phyloP scores from a whole-genome alignment of 139 green algal species.

The Zygnema circumcarinatum region DNA sequence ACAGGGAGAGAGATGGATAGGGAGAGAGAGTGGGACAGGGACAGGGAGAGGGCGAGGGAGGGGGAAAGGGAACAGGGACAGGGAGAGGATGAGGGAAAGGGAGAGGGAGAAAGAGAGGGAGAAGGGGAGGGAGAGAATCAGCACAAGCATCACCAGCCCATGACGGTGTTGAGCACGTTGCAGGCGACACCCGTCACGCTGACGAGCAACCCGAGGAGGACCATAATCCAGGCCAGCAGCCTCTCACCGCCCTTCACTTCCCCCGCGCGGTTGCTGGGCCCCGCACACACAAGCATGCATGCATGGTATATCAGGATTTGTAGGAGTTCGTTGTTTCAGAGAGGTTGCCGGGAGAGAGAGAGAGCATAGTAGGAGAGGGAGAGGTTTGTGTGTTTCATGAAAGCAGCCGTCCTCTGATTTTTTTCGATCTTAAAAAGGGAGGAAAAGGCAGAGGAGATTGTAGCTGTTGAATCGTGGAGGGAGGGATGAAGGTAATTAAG shows the following conservation, averaged over 20 bases:
- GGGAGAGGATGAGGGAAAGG: neutral
- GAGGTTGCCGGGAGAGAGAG: no score
- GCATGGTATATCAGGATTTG: no score
- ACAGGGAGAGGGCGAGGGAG: neutral
- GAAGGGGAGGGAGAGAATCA: neutral
- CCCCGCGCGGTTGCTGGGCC: neutral
- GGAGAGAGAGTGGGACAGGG: neutral
- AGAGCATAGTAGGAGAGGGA: no score
- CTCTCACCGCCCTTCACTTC: neutral
- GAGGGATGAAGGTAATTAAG: no score
- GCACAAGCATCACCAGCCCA: neutral
- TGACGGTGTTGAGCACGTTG: neutral
- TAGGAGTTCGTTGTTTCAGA: no score
- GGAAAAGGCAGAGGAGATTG: no score
- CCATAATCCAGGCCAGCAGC: neutral
- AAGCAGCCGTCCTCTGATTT: no score
- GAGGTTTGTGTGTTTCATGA: no score
- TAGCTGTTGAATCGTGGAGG: no score
- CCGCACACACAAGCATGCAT: no score
- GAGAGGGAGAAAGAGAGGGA: neutral
- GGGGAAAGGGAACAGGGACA: neutral
- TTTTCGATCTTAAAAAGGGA: no score
- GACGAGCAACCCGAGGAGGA: neutral
- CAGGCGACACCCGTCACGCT: neutral
- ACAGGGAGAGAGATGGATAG: neutral